phyloP scores from a whole-genome alignment of 2,329 filamentous ascomycete species.

The Diaporthe sp. region DNA sequence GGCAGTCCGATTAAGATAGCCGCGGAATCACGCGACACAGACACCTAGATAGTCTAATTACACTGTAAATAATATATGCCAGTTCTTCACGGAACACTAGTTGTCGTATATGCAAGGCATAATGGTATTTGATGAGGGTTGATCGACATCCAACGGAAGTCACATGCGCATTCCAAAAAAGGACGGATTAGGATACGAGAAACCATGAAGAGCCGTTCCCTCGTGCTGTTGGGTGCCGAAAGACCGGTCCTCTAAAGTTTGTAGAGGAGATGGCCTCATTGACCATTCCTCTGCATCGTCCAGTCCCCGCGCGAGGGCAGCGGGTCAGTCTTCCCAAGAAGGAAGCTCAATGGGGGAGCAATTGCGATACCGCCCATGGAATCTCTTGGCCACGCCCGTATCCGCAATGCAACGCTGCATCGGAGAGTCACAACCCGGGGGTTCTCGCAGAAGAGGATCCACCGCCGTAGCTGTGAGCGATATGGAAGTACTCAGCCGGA shows the following conservation, averaged over 20 bases:
- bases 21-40: background rate
- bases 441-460: background rate
- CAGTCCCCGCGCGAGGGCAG: conserved; percentile 14
- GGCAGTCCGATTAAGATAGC: background rate
- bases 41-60: background rate
- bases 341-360: conserved; percentile 5
- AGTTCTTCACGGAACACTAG: background rate
- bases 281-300: background rate
- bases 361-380: conserved; percentile 14
- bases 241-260: background rate
- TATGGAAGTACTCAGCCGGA: background rate
- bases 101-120: conserved; percentile 8
- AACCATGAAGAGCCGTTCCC: background rate
- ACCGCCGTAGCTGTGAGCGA: background rate
- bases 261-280: background rate
- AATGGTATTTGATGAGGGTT: background rate
- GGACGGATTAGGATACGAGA: conserved; percentile 1
- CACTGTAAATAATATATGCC: background rate
- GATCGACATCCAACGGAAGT: background rate
- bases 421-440: conserved; percentile 1
- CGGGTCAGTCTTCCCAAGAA: conserved; percentile 28
- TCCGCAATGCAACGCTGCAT: conserved; percentile 24
- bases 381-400: conserved; percentile 9
- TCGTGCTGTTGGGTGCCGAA: background rate
- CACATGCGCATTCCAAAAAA: background rate